Evolutionary conservation across 331 rosid genomes (phyloP), one percentile per base, ranked within the genome.

Genomic region (Quercus phellos): DNA sequence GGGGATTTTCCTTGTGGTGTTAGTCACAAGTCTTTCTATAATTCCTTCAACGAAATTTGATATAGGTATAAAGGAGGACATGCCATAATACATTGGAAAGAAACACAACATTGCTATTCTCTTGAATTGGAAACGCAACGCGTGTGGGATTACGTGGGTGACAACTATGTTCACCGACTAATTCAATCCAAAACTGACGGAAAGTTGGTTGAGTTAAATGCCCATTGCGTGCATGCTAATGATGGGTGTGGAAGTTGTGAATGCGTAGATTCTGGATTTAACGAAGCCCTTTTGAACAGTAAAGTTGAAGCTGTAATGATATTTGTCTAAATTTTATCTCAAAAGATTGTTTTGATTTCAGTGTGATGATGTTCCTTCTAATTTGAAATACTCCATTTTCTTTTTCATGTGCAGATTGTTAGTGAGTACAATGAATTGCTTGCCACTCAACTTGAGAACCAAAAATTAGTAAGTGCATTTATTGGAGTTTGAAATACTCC

Each of bases 181-280:
- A 92, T 94, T 84, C 96, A 82, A 76, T 92, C 99, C 79, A 94
- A 94, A 89, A 92, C 99, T 10, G 98, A 92, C 80, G 99, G 99
- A 51, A 92, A 94, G 82, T 77, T 94, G 83, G 92, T 94, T 34
- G 99, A 89, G 89, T 82, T 94, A 81, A 94, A 90, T 83, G n/a
- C 97, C 19, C 92, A 85, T 72, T 92, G 97, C 56, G 43, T 46
- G 42, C 87, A 86, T 61, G 76, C 86, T 17, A 90, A 80, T 79
- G 79, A 75, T 72, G 89, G 85, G 46, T 90, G 93, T 73, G 89
- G 84, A 84, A 89, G 89, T 63, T 94, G 98, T 76, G 89, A 87
- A 74, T 84, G 90, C 63, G 81, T 70, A 76, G 99, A 94, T 86
- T 80, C 85, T 84, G 92, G 86, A 74, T 82, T 85, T 79, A 90